phyloP scores from a whole-genome alignment of 441 rosid genomes.

The Pelargonium australe region DNA sequence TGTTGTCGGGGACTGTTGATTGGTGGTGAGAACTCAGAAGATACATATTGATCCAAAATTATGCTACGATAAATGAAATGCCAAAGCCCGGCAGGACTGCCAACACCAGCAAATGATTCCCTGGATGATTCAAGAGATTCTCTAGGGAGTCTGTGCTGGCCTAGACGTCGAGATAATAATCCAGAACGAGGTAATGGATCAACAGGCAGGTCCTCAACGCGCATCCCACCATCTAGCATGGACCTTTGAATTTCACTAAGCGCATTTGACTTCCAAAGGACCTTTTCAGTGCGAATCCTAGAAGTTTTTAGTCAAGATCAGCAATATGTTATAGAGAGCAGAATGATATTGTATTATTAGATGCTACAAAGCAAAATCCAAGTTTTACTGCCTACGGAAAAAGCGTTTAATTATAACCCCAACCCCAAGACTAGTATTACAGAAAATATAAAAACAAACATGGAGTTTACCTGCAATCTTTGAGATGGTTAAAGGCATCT shows the following conservation, averaged over 20 bases:
- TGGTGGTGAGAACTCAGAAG: conserved; percentile 88
- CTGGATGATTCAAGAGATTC: conserved; percentile 43
- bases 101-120: conserved; percentile 56
- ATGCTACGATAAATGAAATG: conserved; percentile 95
- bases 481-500: conserved; percentile 94
- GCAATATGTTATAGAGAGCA: not conserved
- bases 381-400: too few relatives aligned
- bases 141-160: conserved; percentile 39
- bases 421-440: not conserved
- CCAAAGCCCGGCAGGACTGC: conserved; percentile 95
- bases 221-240: conserved; percentile 84
- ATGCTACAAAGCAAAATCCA: not conserved
- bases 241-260: conserved; percentile 86
- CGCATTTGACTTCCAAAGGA: conserved; percentile 77
- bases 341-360: not conserved
- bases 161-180: conserved; percentile 37
- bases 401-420: too few relatives aligned
- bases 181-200: conserved; percentile 43
- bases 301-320: conserved; percentile 20
- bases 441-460: not conserved
- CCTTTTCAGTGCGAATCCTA: conserved; percentile 71
- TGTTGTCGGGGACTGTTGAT: conserved; percentile 63
- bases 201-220: conserved; percentile 73
- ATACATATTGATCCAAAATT: conserved; percentile 81
- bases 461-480: conserved; percentile 77